Percentiles rank a stretch among this genome's conserved stretches.
Conservation (phyloP, 768 basidiomycete genomes). For the Clavaria fumosa region DNA sequence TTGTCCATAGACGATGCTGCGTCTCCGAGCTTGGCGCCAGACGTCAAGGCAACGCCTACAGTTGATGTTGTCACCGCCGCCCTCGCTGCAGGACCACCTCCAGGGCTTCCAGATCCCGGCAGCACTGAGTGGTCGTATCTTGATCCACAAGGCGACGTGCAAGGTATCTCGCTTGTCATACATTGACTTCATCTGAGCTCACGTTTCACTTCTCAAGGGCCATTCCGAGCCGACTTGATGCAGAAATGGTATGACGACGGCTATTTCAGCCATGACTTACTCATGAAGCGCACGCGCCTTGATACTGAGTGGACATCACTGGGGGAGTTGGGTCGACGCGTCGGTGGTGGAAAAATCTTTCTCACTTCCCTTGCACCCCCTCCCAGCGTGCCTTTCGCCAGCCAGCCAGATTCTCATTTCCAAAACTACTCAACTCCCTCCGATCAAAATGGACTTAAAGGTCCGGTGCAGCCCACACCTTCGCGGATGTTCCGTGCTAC, state of each 20-base stretch:
- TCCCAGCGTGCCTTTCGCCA: slow-evolving; percentile 41
- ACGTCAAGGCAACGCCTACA: not conserved
- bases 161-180: slow-evolving; percentile 38
- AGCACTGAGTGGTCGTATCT: slow-evolving; percentile 82
- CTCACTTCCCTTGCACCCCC: slow-evolving; percentile 27
- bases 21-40: not conserved
- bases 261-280: slow-evolving; percentile 71
- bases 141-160: slow-evolving; percentile 81
- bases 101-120: slow-evolving; percentile 36
- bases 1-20: not conserved
- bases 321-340: slow-evolving; percentile 37
- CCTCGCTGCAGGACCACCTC: slow-evolving; percentile 19
- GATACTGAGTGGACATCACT: slow-evolving; percentile 58
- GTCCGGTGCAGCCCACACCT: slow-evolving; percentile 55
- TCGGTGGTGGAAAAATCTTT: slow-evolving; percentile 45
- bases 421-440: slow-evolving; percentile 21
- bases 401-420: slow-evolving; percentile 34
- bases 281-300: slow-evolving; percentile 66
- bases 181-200: slow-evolving; percentile 1
- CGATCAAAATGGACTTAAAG: slow-evolving; percentile 29
- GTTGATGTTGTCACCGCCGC: not conserved
- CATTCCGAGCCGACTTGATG: slow-evolving; percentile 81
- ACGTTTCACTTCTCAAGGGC: slow-evolving; percentile 35
- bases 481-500: slow-evolving; percentile 40
- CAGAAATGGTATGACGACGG: slow-evolving; percentile 89